phyloP scores from a whole-genome alignment of 2,329 filamentous ascomycete species.

The Aspergillus quadricinctus region DNA sequence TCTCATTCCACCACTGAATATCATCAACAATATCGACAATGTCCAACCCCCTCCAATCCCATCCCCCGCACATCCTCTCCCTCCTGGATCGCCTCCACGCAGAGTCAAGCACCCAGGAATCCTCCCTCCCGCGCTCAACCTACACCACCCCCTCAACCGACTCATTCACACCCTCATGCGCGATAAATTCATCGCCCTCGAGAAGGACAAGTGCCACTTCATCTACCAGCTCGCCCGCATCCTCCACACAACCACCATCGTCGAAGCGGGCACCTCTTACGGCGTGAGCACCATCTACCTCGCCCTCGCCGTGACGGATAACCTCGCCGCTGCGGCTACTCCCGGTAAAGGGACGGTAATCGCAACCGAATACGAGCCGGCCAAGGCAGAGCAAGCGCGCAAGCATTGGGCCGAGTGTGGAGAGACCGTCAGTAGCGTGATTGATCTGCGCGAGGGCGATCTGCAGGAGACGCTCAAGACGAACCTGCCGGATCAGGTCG shows the following conservation, averaged over 20 bases:
- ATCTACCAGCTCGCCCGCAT: constrained; percentile 52
- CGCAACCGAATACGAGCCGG: constrained; percentile 56
- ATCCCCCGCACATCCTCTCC: constrained; percentile 11
- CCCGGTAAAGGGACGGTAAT: constrained; percentile 46
- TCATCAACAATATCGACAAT: not conserved
- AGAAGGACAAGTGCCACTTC: constrained; percentile 55
- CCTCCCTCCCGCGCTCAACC: constrained; percentile 18
- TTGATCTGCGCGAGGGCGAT: constrained; percentile 57
- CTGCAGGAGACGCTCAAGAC: constrained; percentile 53
- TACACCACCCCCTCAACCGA: constrained; percentile 5
- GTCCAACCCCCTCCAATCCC: constrained; percentile 8
- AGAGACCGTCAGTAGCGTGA: constrained; percentile 44
- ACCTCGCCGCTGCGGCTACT: constrained; percentile 23
- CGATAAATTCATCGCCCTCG: constrained; percentile 58
- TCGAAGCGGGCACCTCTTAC: constrained; percentile 60
- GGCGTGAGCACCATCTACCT: constrained; percentile 62
- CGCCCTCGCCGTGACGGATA: constrained; percentile 53
- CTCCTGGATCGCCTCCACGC: constrained; percentile 31
- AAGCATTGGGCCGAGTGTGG: constrained; percentile 53
- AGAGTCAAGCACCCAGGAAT: constrained; percentile 31
- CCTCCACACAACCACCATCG: constrained; percentile 47
- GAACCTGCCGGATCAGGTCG: constrained; percentile 45
- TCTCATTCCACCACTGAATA: not conserved
- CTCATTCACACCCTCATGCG: constrained; percentile 41
- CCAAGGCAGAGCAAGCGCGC: constrained; percentile 51